Conservation (phyloP, 169 alveolate genomes). For the Plasmodium falciparum region DNA sequence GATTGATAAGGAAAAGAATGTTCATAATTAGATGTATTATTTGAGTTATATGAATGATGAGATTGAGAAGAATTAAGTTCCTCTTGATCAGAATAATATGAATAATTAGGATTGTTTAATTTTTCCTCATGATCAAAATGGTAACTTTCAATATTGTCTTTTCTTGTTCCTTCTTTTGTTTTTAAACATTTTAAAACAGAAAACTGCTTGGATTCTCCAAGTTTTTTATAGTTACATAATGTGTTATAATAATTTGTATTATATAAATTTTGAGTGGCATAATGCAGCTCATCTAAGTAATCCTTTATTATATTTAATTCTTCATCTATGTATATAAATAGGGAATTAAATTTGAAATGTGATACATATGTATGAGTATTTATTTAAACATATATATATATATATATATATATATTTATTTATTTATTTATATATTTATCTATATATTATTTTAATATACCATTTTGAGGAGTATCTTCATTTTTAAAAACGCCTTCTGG, state of each 20-base stretch:
- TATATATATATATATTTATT: not conserved
- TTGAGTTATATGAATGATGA: too few species aligned
- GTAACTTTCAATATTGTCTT: constrained; percentile 9
- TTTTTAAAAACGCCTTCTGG: too few species aligned
- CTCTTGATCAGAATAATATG: too few species aligned
- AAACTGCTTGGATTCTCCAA: not conserved
- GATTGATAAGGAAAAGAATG: too few species aligned
- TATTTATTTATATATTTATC: too few species aligned
- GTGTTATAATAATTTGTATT: constrained; percentile 44
- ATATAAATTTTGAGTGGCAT: constrained; percentile 23
- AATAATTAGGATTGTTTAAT: not conserved
- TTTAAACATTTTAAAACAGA: constrained; percentile 15
- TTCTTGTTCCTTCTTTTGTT: constrained; percentile 4
- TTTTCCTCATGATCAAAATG: constrained; percentile 1
- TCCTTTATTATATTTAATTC: constrained; percentile 21
- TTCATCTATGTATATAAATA: constrained; percentile 6
- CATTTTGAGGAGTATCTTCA: too few species aligned
- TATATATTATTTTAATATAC: too few species aligned
- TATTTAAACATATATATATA: not conserved
- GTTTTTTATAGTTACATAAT: constrained; percentile 1
- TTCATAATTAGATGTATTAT: too few species aligned
- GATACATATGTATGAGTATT: not conserved
- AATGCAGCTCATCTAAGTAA: constrained; percentile 23
- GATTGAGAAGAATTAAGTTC: too few species aligned
- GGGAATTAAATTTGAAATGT: not conserved